phyloP scores from a whole-genome alignment of 2,329 filamentous ascomycete species.

The Colletotrichum melonis region DNA sequence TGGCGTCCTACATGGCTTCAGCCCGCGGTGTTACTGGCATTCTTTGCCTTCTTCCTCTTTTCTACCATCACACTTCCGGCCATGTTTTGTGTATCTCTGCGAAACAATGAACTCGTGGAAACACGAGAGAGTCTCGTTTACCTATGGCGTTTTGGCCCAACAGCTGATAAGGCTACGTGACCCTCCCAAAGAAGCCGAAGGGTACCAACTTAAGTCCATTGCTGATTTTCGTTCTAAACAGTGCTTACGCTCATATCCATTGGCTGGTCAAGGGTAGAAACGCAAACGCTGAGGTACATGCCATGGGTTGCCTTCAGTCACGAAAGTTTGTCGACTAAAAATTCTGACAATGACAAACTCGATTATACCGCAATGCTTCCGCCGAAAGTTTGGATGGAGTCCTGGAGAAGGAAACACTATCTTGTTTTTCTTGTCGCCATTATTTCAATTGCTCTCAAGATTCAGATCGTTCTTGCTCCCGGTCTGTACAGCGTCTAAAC shows the following conservation, averaged over 20 bases:
- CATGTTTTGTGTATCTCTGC: neutral
- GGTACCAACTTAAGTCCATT: no score
- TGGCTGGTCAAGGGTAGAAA: slow-evolving; percentile 14
- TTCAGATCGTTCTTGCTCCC: slow-evolving; percentile 22
- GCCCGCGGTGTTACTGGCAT: no score
- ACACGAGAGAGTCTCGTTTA: neutral
- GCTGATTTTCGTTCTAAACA: neutral
- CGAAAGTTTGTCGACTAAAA: neutral
- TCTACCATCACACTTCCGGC: no score
- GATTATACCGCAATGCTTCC: slow-evolving; percentile 19
- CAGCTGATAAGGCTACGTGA: neutral
- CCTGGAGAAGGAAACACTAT: neutral
- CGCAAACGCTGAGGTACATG: slow-evolving; percentile 19
- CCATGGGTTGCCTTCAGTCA: slow-evolving; percentile 6
- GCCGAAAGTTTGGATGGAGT: neutral
- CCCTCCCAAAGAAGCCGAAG: neutral
- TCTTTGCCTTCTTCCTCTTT: no score
- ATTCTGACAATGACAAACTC: neutral
- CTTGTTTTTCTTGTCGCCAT: neutral
- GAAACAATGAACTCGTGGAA: neutral
- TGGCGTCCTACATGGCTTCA: no score
- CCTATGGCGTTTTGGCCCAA: slow-evolving; percentile 20
- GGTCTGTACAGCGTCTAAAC: neutral
- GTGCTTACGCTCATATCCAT: slow-evolving; percentile 11
- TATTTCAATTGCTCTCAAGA: neutral